These are phyloP conservation scores for Dimocarpus longan DNA, from an alignment of 345 rosid species.

Conservation along the genomic window DNA sequence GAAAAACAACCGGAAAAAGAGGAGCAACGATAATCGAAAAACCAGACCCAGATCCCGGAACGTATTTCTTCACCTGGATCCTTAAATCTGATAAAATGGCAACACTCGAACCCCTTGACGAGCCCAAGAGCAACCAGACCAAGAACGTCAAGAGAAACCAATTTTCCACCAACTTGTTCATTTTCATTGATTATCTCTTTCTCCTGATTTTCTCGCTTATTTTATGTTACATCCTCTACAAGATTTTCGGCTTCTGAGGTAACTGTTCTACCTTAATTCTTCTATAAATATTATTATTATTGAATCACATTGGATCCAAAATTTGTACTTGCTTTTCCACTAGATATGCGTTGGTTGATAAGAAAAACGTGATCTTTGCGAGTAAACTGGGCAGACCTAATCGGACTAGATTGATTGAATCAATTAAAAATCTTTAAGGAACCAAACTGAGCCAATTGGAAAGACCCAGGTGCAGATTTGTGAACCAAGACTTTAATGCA, in stretches of 20 bases:
- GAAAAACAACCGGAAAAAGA: neutral
- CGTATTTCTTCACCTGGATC: neutral
- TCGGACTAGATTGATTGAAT: neutral
- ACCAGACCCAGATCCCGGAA: constrained; percentile 1
- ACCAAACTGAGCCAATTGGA: neutral
- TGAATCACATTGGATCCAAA: constrained; percentile 4
- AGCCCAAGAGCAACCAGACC: constrained; percentile 16
- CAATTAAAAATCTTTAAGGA: neutral
- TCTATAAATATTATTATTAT: neutral
- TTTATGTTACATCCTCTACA: constrained; percentile 58
- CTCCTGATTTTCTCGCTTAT: constrained; percentile 48
- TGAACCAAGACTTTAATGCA: too few relatives aligned
- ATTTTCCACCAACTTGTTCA: constrained; percentile 66
- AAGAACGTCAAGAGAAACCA: constrained; percentile 51
- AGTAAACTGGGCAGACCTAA: neutral
- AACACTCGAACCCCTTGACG: constrained; percentile 28
- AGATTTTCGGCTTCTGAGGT: constrained; percentile 47
- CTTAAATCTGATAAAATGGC: constrained; percentile 30
- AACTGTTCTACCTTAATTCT: neutral
- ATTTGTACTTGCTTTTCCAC: neutral
- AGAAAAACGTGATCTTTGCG: neutral
- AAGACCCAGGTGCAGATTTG: too few relatives aligned
- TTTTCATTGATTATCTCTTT: constrained; percentile 71
- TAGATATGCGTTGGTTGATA: neutral
- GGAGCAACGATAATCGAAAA: neutral